Evolutionary conservation across 1,284 basidiomycete species (phyloP).

Genomic region (Xerocomus minutiporus): DNA sequence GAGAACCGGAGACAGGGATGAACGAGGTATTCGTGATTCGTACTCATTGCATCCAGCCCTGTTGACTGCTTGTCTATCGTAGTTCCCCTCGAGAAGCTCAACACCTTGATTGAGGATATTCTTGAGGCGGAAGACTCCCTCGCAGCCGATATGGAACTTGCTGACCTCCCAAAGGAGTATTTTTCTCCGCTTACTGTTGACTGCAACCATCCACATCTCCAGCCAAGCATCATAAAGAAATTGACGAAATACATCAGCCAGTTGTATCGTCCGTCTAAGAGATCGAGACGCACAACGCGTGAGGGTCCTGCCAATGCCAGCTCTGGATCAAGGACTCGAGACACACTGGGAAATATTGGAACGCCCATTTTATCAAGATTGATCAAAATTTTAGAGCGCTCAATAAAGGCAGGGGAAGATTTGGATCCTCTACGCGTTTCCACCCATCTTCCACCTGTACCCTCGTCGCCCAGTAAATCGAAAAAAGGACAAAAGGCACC

Average conservation of each 20-base stretch:
- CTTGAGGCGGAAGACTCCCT: constrained; percentile 86
- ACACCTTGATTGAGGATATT: constrained; percentile 72
- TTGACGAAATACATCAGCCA: constrained; percentile 63
- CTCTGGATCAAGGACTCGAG: constrained; percentile 45
- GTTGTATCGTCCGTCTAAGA: constrained; percentile 60
- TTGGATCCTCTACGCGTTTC: constrained; percentile 60
- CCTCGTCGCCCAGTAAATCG: constrained; percentile 28
- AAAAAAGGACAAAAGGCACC: constrained; percentile 25
- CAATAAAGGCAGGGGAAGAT: constrained; percentile 68
- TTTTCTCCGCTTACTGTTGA: constrained; percentile 64
- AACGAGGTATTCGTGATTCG: constrained; percentile 47
- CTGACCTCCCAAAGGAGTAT: constrained; percentile 57
- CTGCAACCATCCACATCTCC: constrained; percentile 55
- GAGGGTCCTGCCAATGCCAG: constrained; percentile 33
- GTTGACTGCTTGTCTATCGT: constrained; percentile 7
- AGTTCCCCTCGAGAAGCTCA: constrained; percentile 75
- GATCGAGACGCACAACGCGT: constrained; percentile 42
- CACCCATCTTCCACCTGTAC: constrained; percentile 17
- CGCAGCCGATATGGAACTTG: constrained; percentile 55
- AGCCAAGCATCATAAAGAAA: constrained; percentile 59
- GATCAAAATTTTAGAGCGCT: constrained; percentile 73
- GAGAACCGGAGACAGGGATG: constrained; percentile 71
- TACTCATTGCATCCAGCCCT: not conserved
- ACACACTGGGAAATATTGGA: constrained; percentile 64
- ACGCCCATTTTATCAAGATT: constrained; percentile 55